Evolutionary conservation across 495 filamentous ascomycete genomes (phyloP).

Genomic region (Elasticomyces elasticus): DNA sequence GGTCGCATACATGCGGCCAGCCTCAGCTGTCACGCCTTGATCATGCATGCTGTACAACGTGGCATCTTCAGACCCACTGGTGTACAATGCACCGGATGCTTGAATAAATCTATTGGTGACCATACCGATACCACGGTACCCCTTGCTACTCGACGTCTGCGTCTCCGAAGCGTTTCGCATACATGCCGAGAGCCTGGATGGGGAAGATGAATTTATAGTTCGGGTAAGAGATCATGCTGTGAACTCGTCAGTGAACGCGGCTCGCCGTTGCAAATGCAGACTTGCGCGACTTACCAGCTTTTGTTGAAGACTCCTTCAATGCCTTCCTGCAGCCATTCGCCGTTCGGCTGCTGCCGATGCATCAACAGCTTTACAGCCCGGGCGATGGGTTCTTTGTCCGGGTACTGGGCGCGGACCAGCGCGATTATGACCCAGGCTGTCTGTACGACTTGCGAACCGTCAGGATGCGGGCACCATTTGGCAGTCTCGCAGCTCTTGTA

Average conservation of each 20-base stretch:
- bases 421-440: slow-evolving; percentile 81
- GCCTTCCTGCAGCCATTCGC: slow-evolving; percentile 89
- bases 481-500: slow-evolving; percentile 66
- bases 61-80: background rate
- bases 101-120: background rate
- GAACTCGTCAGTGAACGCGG: background rate
- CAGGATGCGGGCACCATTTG: slow-evolving; percentile 49
- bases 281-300: slow-evolving; percentile 55
- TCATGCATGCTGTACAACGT: background rate
- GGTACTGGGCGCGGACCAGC: slow-evolving; percentile 76
- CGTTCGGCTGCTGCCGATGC: slow-evolving; percentile 71
- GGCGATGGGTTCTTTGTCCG: slow-evolving; percentile 60
- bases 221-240: slow-evolving; percentile 94
- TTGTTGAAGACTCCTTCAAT: slow-evolving; percentile 99
- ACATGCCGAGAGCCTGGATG: slow-evolving; percentile 87
- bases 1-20: background rate
- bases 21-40: background rate
- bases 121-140: background rate
- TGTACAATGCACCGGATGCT: background rate
- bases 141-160: slow-evolving; percentile 33
- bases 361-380: slow-evolving; percentile 74
- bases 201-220: slow-evolving; percentile 98
- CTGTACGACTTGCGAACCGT: slow-evolving; percentile 73
- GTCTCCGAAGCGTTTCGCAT: slow-evolving; percentile 63
- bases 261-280: background rate